Base-by-base conservation (phyloP, 73 alveolate genomes). In the Stentor roeselii region DNA sequence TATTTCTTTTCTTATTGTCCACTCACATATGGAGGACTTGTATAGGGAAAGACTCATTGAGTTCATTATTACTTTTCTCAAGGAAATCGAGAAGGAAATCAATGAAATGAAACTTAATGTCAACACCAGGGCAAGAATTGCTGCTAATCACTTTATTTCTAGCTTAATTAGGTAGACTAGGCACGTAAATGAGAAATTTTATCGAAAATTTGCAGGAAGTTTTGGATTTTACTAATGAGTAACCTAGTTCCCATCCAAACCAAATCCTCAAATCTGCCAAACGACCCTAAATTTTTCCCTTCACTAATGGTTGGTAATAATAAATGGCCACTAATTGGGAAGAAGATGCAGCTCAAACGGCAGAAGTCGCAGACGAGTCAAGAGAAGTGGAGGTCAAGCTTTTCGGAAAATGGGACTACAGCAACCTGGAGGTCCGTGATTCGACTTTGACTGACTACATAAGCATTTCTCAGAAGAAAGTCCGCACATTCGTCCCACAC, bases 351-450 rank as follows among this genome's bases (percentile, higher is more conserved):
- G 82, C 82, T n/a, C 60, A 6, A 61, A 14, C 14, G 21, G 15
- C 38, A 6, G 37, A 61, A 6, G 82, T 14, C 14, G 27, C 37
- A 61, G 82, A 35, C 11, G 42, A 30, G 82, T 11, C 6, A 50
- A 50, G 21, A 50, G 80, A 67, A 67, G 41, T 21, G 14, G 95
- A 90, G 42, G 92, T 90, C 59, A 95, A 84, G 61, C 95, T 96
- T 84, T 96, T 95, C 94, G 98, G 98, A 67, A 95, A 89, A 86
- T 96, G 99, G 99, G 86, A 93, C 83, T 95, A 94, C 89, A 93
- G 86, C 40, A 93, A 89, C 38, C 93, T 93, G 32, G 91, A 92
- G 75, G 90, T 90, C 88, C 61, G 80, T 35, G 99, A 95, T 92
- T 60, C 87, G 75, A 86, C 97, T 61, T 90, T 96, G 92, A 86